Conservation (phyloP, 768 basidiomycete genomes). For the Agaricus sinodeliciosus region DNA sequence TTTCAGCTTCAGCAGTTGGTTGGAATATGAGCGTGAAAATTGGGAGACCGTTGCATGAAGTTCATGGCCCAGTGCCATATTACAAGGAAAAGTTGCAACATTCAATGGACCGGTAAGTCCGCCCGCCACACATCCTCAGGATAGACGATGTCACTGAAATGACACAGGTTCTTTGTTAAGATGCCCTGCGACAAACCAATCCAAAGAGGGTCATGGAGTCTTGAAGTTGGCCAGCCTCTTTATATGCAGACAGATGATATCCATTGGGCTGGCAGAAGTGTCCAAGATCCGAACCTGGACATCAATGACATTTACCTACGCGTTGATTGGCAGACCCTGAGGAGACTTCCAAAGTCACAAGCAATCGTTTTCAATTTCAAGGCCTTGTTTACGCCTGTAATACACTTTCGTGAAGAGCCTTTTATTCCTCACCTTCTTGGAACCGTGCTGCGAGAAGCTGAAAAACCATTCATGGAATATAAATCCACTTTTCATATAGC, state of each 20-base stretch:
- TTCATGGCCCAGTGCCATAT: slow-evolving; percentile 42
- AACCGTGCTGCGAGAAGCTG: slow-evolving; percentile 35
- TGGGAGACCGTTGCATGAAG: slow-evolving; percentile 37
- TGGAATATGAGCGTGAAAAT: slow-evolving; percentile 45
- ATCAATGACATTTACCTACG: slow-evolving; percentile 37
- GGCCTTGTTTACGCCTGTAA: slow-evolving; percentile 44
- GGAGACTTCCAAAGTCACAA: slow-evolving; percentile 38
- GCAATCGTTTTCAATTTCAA: slow-evolving; percentile 51
- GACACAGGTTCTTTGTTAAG: slow-evolving; percentile 38
- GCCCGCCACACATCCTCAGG: not conserved
- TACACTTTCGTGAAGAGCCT: slow-evolving; percentile 35
- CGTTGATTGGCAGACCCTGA: slow-evolving; percentile 51
- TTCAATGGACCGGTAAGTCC: slow-evolving; percentile 42
- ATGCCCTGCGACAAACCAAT: slow-evolving; percentile 42
- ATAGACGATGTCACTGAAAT: not conserved
- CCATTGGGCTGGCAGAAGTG: slow-evolving; percentile 26
- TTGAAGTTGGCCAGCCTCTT: slow-evolving; percentile 44
- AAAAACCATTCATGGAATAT: slow-evolving; percentile 33
- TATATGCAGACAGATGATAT: slow-evolving; percentile 35
- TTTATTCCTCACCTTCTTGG: slow-evolving; percentile 41
- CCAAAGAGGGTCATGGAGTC: slow-evolving; percentile 44
- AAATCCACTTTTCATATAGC: slow-evolving; percentile 35
- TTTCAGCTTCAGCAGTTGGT: slow-evolving; percentile 41
- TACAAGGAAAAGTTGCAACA: slow-evolving; percentile 42
- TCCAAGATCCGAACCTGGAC: slow-evolving; percentile 27